Evolutionary conservation across 1,139 yeast genomes (phyloP).

Genomic region (Petasospora fabianii): DNA sequence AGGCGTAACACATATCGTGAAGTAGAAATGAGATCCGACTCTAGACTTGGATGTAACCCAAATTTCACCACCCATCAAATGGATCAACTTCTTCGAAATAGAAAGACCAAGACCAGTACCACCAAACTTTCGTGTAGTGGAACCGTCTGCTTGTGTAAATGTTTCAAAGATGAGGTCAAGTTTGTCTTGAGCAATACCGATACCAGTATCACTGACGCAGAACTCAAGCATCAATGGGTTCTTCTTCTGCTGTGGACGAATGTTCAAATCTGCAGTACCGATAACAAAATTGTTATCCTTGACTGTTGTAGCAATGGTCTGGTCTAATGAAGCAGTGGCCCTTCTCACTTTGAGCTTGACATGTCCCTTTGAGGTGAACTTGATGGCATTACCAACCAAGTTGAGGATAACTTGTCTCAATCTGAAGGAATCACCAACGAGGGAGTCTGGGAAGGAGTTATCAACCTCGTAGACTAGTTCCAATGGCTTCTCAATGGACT

Average conservation of each 20-base stretch:
- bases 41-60: slow-evolving; percentile 85
- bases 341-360: slow-evolving; percentile 65
- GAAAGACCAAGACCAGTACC: slow-evolving; percentile 88
- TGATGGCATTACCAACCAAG: slow-evolving; percentile 85
- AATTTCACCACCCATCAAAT: slow-evolving; percentile 87
- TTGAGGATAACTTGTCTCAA: slow-evolving; percentile 82
- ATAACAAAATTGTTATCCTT: slow-evolving; percentile 22
- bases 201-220: slow-evolving; percentile 88
- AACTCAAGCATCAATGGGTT: slow-evolving; percentile 66
- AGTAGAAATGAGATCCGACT: slow-evolving; percentile 76
- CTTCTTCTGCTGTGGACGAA: slow-evolving; percentile 15
- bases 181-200: slow-evolving; percentile 82
- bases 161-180: slow-evolving; percentile 83
- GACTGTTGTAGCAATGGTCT: slow-evolving; percentile 22
- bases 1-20: slow-evolving; percentile 75
- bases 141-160: slow-evolving; percentile 90
- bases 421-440: slow-evolving; percentile 85
- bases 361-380: slow-evolving; percentile 79
- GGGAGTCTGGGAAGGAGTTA: slow-evolving; percentile 79
- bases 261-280: slow-evolving; percentile 22
- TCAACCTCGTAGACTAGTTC: slow-evolving; percentile 81
- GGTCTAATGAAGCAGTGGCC: slow-evolving; percentile 31
- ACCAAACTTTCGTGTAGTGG: slow-evolving; percentile 87
- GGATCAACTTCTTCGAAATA: slow-evolving; percentile 80
- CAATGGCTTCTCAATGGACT: slow-evolving; percentile 81